Evolutionary conservation across 805 yeast genomes (phyloP).

Genomic region (Komagataella pseudopastoris): DNA sequence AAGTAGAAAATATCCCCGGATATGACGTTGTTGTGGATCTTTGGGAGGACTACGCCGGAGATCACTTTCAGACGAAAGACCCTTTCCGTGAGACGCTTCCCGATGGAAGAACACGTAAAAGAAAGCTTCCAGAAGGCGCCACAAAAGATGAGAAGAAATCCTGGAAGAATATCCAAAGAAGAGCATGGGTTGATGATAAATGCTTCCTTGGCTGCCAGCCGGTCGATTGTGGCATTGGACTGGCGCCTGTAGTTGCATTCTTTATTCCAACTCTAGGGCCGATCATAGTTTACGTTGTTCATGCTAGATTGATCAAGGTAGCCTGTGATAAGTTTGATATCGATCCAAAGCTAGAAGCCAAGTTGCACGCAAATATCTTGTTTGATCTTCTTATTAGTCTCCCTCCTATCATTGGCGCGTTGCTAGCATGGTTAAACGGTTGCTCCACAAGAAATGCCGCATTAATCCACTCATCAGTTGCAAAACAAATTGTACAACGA

Average conservation of each 20-base stretch:
- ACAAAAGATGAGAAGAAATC: constrained; percentile 44
- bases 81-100: constrained; percentile 44
- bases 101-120: constrained; percentile 39
- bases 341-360: constrained; percentile 46
- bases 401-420: constrained; percentile 69
- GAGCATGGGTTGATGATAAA: constrained; percentile 82
- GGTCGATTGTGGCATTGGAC: constrained; percentile 63
- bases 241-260: constrained; percentile 59
- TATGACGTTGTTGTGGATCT: constrained; percentile 38
- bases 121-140: constrained; percentile 47
- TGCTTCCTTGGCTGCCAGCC: constrained; percentile 74
- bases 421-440: constrained; percentile 70
- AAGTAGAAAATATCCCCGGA: constrained; percentile 42
- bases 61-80: constrained; percentile 46
- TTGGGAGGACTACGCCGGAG: constrained; percentile 57
- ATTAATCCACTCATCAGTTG: constrained; percentile 31
- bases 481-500: background rate
- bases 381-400: constrained; percentile 64
- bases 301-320: constrained; percentile 46
- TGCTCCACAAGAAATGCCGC: constrained; percentile 89
- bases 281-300: constrained; percentile 62
- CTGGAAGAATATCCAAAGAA: constrained; percentile 62
- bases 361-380: constrained; percentile 64
- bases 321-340: constrained; percentile 45
- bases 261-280: constrained; percentile 78